phyloP scores from a whole-genome alignment of 2,329 filamentous ascomycete species.

The Neonectria punicea region DNA sequence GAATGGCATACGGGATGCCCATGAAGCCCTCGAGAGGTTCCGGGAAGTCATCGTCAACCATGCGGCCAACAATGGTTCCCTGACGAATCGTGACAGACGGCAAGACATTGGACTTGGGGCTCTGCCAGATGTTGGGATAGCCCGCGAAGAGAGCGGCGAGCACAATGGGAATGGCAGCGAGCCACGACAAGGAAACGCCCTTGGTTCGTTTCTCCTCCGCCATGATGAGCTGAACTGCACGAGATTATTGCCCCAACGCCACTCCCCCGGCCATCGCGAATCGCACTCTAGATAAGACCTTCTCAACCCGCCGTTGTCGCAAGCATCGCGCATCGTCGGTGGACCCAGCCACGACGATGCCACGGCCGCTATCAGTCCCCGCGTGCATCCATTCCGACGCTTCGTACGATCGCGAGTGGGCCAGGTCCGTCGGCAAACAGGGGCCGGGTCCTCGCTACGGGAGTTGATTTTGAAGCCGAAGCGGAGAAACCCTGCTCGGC shows the following conservation, averaged over 20 bases:
- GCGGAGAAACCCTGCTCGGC: not conserved
- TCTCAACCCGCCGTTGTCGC: not conserved
- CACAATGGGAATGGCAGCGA: constrained; percentile 32
- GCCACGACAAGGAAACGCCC: constrained; percentile 26
- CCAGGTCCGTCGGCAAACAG: not conserved
- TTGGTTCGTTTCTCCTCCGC: constrained; percentile 20
- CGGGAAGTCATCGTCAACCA: constrained; percentile 46
- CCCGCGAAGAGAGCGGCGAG: constrained; percentile 25
- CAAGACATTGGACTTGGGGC: constrained; percentile 13
- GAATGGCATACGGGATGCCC: constrained; percentile 59
- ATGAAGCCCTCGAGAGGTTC: constrained; percentile 54
- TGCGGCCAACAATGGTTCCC: constrained; percentile 45
- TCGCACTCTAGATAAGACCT: constrained; percentile 29
- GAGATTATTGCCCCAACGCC: not conserved
- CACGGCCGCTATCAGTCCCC: constrained; percentile 34
- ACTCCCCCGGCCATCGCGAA: not conserved
- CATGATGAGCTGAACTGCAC: constrained; percentile 18
- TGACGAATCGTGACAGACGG: constrained; percentile 44
- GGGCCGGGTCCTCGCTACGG: constrained; percentile 25
- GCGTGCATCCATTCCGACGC: constrained; percentile 9
- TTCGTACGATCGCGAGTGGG: constrained; percentile 26
- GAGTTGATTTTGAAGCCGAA: constrained; percentile 34
- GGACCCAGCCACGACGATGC: constrained; percentile 8
- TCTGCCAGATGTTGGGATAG: constrained; percentile 24
- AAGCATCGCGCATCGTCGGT: not conserved